Evolutionary conservation across 2,329 filamentous ascomycete species (phyloP), one percentile per base, ranked within the genome.

Genomic region (Pseudogymnoascus sp.): DNA sequence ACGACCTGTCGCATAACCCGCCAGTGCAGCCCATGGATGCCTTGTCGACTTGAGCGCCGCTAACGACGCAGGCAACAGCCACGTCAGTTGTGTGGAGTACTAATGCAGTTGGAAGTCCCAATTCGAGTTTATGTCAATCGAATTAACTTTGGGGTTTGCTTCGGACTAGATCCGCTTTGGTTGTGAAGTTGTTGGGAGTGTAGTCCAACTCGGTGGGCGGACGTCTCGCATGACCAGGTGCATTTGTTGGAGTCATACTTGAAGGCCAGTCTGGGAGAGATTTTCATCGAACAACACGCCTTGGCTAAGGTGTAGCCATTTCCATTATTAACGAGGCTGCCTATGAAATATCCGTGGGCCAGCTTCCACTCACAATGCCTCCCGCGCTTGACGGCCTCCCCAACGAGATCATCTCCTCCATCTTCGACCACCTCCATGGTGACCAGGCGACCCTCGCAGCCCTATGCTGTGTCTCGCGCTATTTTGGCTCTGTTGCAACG

Each of bases 331-430:
- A 35, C 49, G 28, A 33, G 28, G 49, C n/a, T 35, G 25, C 11
- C 1, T 18, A 12, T 33, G 2, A 35, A 35, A 21, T 55, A 33
- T 35, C 28, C 5, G n/a, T 21, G 28, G n/a, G 28, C 28, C 14
- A 55, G 49, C 28, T 35, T 55, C 16, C 28, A 21, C n/a, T 12
- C 28, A 55, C 49, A 4, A 55, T 55, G 49, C 9, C 28, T 33
- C 28, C 16, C 25, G n/a, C 25, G 33, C 28, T 55, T 55, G 49
- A 55, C 1, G 16, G 28, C 49, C 49, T 55, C 28, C 49, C 49
- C 28, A 55, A 55, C 16, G 49, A 55, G 49, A 55, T 55, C 49
- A 55, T 55, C 49, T 55, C 49, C 9, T 5, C 49, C 28, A 33
- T 55, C n/a, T 35, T 55, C n/a, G 11, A 5, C 28, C 16, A 55